Evolutionary conservation across 2,329 filamentous ascomycete genomes (phyloP).

Genomic region (Alternaria solani): DNA sequence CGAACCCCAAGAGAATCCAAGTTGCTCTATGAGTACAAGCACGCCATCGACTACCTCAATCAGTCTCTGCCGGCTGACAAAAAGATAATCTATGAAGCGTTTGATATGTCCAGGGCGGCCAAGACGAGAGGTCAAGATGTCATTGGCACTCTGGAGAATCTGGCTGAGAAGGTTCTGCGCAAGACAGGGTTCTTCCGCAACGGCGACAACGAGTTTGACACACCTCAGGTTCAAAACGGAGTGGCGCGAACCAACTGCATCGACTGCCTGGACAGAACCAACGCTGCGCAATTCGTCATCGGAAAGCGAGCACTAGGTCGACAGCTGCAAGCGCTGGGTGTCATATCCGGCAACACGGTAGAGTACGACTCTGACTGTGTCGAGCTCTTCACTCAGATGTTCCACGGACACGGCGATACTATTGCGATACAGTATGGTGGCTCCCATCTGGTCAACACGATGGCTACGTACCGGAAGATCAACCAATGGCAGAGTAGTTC

Average conservation of each 20-base stretch:
- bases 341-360: constrained; percentile 79
- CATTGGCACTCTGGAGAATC: constrained; percentile 87
- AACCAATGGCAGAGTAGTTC: constrained; percentile 99
- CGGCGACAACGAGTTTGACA: constrained; percentile 73
- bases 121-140: constrained; percentile 93
- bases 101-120: constrained; percentile 96
- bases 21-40: constrained; percentile 83
- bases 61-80: constrained; percentile 86
- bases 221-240: constrained; percentile 82
- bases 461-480: constrained; percentile 98
- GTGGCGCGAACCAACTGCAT: constrained; percentile 97
- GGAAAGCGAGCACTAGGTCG: constrained; percentile 92
- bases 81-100: constrained; percentile 92
- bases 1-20: constrained; percentile 91
- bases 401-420: constrained; percentile 93
- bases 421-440: constrained; percentile 98
- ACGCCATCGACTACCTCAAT: constrained; percentile 89
- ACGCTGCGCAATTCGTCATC: constrained; percentile 97
- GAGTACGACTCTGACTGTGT: constrained; percentile 96
- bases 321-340: constrained; percentile 89
- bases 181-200: constrained; percentile 96
- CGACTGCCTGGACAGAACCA: constrained; percentile 95
- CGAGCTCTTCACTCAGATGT: constrained; percentile 98
- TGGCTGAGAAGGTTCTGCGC: constrained; percentile 85
- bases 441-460: constrained; percentile 97